Percentiles rank a stretch among this genome's conserved stretches.
phyloP scores from a whole-genome alignment of 1,284 basidiomycete genomes.

The Pholiota adiposa region DNA sequence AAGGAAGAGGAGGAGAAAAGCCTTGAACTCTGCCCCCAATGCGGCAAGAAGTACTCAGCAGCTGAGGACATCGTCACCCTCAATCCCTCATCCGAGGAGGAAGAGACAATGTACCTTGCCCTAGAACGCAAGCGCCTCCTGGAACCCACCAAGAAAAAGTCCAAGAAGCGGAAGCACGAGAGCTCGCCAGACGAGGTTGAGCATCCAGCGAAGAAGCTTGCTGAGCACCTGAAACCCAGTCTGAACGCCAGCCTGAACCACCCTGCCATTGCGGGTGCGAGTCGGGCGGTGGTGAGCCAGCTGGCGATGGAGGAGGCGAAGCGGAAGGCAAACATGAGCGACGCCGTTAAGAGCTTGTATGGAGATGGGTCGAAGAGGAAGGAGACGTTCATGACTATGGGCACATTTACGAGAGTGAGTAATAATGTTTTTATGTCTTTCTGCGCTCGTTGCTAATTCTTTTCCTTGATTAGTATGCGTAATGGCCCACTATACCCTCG shows the following conservation, averaged over 20 bases:
- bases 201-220: slow-evolving; percentile 50
- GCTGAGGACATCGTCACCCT: slow-evolving; percentile 57
- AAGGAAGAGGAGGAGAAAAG: slow-evolving; percentile 30
- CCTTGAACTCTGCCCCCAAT: slow-evolving; percentile 74
- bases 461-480: slow-evolving; percentile 6
- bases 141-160: slow-evolving; percentile 60
- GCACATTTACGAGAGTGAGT: slow-evolving; percentile 80
- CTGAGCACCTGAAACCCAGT: slow-evolving; percentile 30
- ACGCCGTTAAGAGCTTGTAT: slow-evolving; percentile 76
- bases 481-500: neutral
- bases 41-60: slow-evolving; percentile 67
- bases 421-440: neutral
- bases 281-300: slow-evolving; percentile 62
- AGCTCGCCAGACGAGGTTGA: slow-evolving; percentile 36
- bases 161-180: slow-evolving; percentile 67
- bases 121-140: slow-evolving; percentile 60
- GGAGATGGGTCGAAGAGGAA: slow-evolving; percentile 56
- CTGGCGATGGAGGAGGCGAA: slow-evolving; percentile 75
- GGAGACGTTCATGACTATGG: slow-evolving; percentile 84
- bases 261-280: slow-evolving; percentile 59
- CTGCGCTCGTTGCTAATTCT: neutral
- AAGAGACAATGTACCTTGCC: slow-evolving; percentile 51
- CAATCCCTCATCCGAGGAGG: slow-evolving; percentile 68
- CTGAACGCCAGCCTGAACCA: too few species aligned
- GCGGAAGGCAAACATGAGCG: slow-evolving; percentile 76